These are phyloP conservation scores for Penicilliopsis zonata DNA, from an alignment of 495 filamentous ascomycete species.

Conservation along the genomic window DNA sequence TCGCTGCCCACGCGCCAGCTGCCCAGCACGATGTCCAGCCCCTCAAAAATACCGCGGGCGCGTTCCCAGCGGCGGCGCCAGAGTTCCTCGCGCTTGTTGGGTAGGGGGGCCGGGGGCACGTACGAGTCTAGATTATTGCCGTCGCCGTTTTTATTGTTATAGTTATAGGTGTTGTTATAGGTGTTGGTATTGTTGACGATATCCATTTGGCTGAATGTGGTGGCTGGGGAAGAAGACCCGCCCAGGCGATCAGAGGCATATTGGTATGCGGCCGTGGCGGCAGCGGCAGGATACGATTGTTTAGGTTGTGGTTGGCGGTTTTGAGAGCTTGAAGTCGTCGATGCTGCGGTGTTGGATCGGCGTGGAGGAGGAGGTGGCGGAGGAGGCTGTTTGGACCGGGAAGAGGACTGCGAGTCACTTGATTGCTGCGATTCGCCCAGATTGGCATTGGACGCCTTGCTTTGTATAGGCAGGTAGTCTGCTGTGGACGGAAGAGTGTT, in stretches of 20 bases:
- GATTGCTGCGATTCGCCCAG: no score
- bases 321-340: conserved; percentile 6
- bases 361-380: conserved; percentile 24
- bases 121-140: neutral
- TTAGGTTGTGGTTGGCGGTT: conserved; percentile 8
- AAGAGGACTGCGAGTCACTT: conserved; percentile 4
- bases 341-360: conserved; percentile 18
- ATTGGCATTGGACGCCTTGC: neutral
- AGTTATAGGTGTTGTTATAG: conserved; percentile 7
- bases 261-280: conserved; percentile 18
- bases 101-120: conserved; percentile 14
- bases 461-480: conserved; percentile 1
- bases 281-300: conserved; percentile 20
- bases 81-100: conserved; percentile 69
- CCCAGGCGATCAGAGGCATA: conserved; percentile 24
- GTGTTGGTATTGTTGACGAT: conserved; percentile 16
- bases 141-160: conserved; percentile 5
- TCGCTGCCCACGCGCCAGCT: conserved; percentile 83
- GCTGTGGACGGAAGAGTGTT: conserved; percentile 5
- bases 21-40: conserved; percentile 59
- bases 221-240: conserved; percentile 9
- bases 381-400: conserved; percentile 15
- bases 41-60: conserved; percentile 57
- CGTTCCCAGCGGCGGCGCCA: conserved; percentile 72
- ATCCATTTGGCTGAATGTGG: conserved; percentile 11